A percentile compares a stretch with the other conserved stretches of the same genome.
These are phyloP conservation scores for Globisporangium canariense DNA, from an alignment of 352 stramenopile genomes.

Conservation along the genomic window DNA sequence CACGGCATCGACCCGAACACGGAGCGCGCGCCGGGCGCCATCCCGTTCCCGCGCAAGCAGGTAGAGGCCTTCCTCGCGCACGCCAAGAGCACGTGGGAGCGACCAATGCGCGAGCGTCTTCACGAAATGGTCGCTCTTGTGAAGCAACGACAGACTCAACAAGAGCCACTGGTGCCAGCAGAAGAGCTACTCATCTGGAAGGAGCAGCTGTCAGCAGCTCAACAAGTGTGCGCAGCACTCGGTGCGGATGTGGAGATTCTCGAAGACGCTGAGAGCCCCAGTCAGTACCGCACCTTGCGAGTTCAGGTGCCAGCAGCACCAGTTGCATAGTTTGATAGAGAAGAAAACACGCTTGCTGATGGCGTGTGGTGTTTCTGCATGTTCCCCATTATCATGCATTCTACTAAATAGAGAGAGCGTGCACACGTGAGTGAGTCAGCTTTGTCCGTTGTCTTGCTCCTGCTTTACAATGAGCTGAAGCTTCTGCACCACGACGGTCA, in stretches of 20 bases:
- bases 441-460: too few species aligned
- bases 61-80: conserved; percentile 70
- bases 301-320: background rate
- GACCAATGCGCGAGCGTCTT: conserved; percentile 47
- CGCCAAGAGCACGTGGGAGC: conserved; percentile 64
- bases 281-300: conserved; percentile 15
- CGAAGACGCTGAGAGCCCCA: conserved; percentile 10
- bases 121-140: conserved; percentile 29
- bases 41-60: conserved; percentile 69
- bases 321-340: conserved; percentile 5
- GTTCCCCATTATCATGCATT: background rate
- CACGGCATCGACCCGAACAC: conserved; percentile 73
- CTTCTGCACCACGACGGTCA: background rate
- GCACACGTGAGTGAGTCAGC: background rate
- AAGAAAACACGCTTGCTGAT: background rate
- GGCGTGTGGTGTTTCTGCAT: background rate
- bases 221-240: conserved; percentile 15
- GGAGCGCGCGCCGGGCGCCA: conserved; percentile 68
- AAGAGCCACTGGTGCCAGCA: conserved; percentile 1
- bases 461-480: background rate
- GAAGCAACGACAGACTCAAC: conserved; percentile 6
- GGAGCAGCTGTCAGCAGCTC: conserved; percentile 26
- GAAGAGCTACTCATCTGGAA: conserved; percentile 56
- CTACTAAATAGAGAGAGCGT: background rate
- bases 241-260: conserved; percentile 11